Conservation (phyloP, 805 yeast genomes). For the Priceomyces melissophilus region DNA sequence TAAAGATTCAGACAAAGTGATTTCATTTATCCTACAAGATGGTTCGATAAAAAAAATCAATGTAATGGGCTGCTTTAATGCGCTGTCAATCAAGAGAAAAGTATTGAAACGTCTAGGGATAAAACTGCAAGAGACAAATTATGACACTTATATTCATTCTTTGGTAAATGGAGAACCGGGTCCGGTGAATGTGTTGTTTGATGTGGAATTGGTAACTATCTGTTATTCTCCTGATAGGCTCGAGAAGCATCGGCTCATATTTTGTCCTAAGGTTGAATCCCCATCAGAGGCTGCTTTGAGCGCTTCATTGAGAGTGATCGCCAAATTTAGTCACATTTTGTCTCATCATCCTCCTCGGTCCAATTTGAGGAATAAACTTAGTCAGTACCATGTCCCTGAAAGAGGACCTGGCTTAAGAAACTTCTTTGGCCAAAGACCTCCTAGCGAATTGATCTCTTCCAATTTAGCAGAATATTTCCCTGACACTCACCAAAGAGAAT, state of each 20-base stretch:
- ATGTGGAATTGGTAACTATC: slow-evolving; percentile 76
- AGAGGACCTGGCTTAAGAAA: slow-evolving; percentile 31
- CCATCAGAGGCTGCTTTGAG: slow-evolving; percentile 63
- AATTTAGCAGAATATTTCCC: slow-evolving; percentile 92
- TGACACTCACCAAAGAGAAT: slow-evolving; percentile 62
- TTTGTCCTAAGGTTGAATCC: slow-evolving; percentile 59
- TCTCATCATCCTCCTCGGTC: slow-evolving; percentile 9
- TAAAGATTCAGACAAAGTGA: slow-evolving; percentile 31
- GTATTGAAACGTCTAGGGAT: slow-evolving; percentile 58
- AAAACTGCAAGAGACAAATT: slow-evolving; percentile 41
- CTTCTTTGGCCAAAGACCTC: slow-evolving; percentile 87
- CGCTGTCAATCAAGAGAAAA: slow-evolving; percentile 70
- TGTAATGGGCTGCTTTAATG: slow-evolving; percentile 76
- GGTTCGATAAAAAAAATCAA: slow-evolving; percentile 68
- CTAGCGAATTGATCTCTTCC: slow-evolving; percentile 85
- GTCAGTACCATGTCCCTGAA: slow-evolving; percentile 23
- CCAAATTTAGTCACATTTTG: slow-evolving; percentile 25
- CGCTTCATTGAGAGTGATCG: slow-evolving; percentile 47
- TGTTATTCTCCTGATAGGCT: slow-evolving; percentile 71
- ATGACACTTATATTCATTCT: slow-evolving; percentile 59
- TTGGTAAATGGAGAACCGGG: slow-evolving; percentile 14
- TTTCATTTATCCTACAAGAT: slow-evolving; percentile 70
- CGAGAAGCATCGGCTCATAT: slow-evolving; percentile 67
- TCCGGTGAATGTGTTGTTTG: slow-evolving; percentile 50
- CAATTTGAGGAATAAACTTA: slow-evolving; percentile 15